phyloP scores from a whole-genome alignment of 495 filamentous ascomycete species.

The Hypoxylon perforatum region DNA sequence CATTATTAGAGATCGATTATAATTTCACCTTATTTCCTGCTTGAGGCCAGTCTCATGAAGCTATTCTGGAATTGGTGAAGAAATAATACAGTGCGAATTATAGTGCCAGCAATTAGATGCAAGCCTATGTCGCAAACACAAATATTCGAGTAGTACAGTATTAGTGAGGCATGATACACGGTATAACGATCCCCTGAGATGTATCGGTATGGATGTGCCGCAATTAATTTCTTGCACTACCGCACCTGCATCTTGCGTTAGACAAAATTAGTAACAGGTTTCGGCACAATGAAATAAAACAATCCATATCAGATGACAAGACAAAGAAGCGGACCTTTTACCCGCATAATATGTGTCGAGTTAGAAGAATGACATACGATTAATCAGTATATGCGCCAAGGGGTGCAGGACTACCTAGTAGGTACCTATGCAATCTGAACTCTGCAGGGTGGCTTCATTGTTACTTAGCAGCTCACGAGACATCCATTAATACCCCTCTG shows the following conservation, averaged over 20 bases:
- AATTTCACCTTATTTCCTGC: too few species aligned
- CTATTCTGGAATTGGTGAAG: background rate
- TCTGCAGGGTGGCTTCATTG: background rate
- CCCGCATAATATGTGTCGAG: background rate
- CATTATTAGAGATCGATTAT: too few species aligned
- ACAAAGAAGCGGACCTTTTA: too few species aligned
- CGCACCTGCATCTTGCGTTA: background rate
- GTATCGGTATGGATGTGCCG: constrained; percentile 1
- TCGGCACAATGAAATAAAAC: too few species aligned
- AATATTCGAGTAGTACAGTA: background rate
- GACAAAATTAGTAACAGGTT: too few species aligned
- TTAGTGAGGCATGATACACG: background rate
- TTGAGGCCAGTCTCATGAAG: too few species aligned
- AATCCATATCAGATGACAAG: too few species aligned
- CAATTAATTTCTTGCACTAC: background rate
- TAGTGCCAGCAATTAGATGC: background rate
- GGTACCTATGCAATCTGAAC: too few species aligned
- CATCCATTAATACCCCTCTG: constrained; percentile 13
- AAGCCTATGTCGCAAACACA: constrained; percentile 12
- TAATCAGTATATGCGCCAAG: background rate
- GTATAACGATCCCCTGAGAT: background rate
- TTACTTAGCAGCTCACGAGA: constrained; percentile 30
- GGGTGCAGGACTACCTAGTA: too few species aligned
- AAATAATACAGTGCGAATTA: constrained; percentile 15
- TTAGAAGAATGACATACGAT: background rate